Evolutionary conservation across 2,329 filamentous ascomycete genomes (phyloP).

Genomic region (Cladosporium sp.): DNA sequence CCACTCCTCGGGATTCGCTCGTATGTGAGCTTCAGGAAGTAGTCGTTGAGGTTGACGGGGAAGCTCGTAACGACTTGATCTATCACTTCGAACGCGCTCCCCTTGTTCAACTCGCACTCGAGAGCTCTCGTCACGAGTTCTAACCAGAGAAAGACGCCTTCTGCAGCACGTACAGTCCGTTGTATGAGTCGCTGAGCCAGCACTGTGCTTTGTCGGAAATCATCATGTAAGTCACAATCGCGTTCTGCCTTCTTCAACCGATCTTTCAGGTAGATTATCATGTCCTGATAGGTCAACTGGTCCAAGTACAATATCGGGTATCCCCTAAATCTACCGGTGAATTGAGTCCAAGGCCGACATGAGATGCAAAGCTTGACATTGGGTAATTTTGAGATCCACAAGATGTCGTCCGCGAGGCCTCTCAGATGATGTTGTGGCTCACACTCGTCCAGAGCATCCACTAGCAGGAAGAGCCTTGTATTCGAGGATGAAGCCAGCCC

Average conservation of each 20-base stretch:
- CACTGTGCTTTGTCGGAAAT: not conserved
- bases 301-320: not conserved
- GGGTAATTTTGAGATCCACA: not conserved
- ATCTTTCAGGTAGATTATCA: not conserved
- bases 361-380: constrained; percentile 2
- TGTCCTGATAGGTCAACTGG: not conserved
- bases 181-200: not conserved
- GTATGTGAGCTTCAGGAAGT: not conserved
- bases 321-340: not conserved
- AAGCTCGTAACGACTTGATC: not conserved
- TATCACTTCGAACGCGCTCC: not conserved
- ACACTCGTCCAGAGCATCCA: constrained; percentile 2
- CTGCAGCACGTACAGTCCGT: not conserved
- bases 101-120: no score
- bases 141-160: constrained; percentile 2
- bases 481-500: not conserved
- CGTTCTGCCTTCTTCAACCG: not conserved
- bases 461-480: not conserved
- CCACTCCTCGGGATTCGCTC: not conserved
- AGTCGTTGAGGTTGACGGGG: not conserved
- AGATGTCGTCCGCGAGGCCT: not conserved
- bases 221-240: not conserved
- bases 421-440: not conserved
- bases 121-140: not conserved
- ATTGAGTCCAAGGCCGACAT: not conserved